These are phyloP conservation scores for Cladosporium sp. DNA, from an alignment of 2,329 filamentous ascomycete species.

Conservation along the genomic window DNA sequence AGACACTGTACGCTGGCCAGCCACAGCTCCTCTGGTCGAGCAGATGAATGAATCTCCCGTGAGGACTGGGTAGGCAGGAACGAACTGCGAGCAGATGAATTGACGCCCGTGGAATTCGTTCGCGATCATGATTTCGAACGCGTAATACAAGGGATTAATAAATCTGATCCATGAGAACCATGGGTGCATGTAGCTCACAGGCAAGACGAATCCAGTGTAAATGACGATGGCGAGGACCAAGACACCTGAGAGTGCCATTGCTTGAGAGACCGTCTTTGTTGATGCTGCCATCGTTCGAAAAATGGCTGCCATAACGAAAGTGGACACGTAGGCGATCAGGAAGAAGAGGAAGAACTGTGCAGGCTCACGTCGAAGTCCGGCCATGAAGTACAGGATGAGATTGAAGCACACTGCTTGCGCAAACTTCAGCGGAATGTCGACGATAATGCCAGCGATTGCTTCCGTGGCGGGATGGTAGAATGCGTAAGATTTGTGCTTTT, in stretches of 20 bases:
- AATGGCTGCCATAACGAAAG: constrained; percentile 52
- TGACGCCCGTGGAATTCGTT: constrained; percentile 47
- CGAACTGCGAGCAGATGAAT: constrained; percentile 33
- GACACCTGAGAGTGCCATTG: constrained; percentile 54
- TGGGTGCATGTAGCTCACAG: constrained; percentile 38
- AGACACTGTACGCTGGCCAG: constrained; percentile 35
- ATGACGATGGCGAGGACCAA: constrained; percentile 57
- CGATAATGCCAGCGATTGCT: constrained; percentile 51
- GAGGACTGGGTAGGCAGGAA: constrained; percentile 35
- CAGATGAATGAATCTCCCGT: constrained; percentile 35
- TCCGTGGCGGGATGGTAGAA: constrained; percentile 30
- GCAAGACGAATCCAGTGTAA: constrained; percentile 50
- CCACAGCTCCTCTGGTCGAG: constrained; percentile 34
- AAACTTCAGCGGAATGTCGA: constrained; percentile 58
- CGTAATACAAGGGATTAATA: constrained; percentile 59
- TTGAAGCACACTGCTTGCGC: constrained; percentile 49
- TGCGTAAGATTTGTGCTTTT: constrained; percentile 44
- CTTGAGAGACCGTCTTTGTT: constrained; percentile 68
- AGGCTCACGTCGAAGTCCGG: constrained; percentile 39
- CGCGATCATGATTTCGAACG: constrained; percentile 57
- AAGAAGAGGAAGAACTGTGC: constrained; percentile 60
- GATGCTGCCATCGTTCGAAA: constrained; percentile 58
- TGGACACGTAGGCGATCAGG: constrained; percentile 57
- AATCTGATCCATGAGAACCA: constrained; percentile 67
- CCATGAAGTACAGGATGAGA: constrained; percentile 56